These are phyloP conservation scores for Porodaedalea pini DNA, from an alignment of 1,284 basidiomycete species.

Conservation along the genomic window DNA sequence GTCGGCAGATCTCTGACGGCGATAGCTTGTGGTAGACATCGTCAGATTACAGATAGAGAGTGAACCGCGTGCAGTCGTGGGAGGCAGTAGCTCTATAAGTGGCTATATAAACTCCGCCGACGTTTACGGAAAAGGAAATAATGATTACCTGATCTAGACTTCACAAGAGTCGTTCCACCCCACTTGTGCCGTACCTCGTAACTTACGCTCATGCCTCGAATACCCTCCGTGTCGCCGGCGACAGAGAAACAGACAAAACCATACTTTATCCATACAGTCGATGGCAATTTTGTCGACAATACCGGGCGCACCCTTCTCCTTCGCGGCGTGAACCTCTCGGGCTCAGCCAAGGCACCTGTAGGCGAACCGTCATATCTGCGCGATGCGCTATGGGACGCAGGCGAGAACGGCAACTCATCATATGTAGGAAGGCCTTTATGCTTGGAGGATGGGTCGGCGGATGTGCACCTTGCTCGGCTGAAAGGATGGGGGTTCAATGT, in stretches of 20 bases:
- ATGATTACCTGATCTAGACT: neutral
- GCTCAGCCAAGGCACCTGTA: constrained; percentile 80
- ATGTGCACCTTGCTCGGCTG: constrained; percentile 85
- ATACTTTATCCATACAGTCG: constrained; percentile 65
- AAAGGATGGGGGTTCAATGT: constrained; percentile 94
- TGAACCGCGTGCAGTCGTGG: neutral
- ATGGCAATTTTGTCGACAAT: constrained; percentile 80
- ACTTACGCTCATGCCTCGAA: constrained; percentile 46
- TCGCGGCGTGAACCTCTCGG: constrained; percentile 91
- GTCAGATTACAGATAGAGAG: too few relatives aligned
- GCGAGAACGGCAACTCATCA: constrained; percentile 67
- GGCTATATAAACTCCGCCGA: neutral
- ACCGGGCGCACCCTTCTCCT: constrained; percentile 81
- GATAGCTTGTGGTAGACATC: too few relatives aligned
- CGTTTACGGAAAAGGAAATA: neutral
- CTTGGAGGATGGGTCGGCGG: constrained; percentile 79
- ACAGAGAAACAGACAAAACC: constrained; percentile 55
- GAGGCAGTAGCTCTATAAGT: neutral
- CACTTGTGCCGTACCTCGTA: neutral
- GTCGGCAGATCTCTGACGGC: too few relatives aligned
- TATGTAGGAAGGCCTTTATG: constrained; percentile 81
- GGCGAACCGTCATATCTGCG: constrained; percentile 64
- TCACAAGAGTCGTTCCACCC: neutral
- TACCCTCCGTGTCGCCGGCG: constrained; percentile 61
- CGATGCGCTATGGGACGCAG: constrained; percentile 87